Conservation (phyloP, 176 grass and related monocot species). For the Poa annua region DNA sequence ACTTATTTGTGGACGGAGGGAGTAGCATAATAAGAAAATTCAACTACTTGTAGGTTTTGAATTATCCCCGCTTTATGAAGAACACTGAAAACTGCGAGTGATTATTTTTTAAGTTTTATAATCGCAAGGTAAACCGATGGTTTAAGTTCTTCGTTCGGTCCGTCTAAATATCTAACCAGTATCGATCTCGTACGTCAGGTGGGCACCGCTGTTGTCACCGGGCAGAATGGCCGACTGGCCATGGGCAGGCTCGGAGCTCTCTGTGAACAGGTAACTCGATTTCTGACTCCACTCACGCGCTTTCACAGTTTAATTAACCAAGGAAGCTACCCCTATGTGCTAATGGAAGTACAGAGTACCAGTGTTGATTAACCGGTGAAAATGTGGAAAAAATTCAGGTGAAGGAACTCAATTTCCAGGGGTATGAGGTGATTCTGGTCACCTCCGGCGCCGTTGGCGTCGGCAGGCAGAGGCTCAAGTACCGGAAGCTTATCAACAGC, state of each 20-base stretch:
- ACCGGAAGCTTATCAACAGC: slow-evolving; percentile 85
- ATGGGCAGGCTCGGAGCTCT: slow-evolving; percentile 81
- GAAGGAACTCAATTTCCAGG: slow-evolving; percentile 79
- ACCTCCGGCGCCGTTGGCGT: slow-evolving; percentile 95
- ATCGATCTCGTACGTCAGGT: slow-evolving; percentile 47
- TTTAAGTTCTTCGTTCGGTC: background rate
- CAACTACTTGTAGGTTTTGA: background rate
- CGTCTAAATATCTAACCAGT: background rate
- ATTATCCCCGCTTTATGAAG: background rate
- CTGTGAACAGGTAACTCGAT: slow-evolving; percentile 78
- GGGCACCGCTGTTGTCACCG: slow-evolving; percentile 91
- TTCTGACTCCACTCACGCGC: background rate
- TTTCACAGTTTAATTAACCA: background rate
- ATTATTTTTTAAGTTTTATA: background rate
- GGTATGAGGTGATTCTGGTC: slow-evolving; percentile 92
- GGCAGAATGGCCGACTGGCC: slow-evolving; percentile 84
- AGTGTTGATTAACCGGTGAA: slow-evolving; percentile 12
- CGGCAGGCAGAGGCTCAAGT: slow-evolving; percentile 84
- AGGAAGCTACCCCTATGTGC: background rate
- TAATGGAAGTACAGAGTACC: background rate
- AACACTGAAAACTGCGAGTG: background rate
- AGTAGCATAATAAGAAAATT: background rate
- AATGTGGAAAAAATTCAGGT: slow-evolving; percentile 53
- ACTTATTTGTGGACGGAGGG: too few relatives aligned
- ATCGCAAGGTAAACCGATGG: background rate